Base-by-base conservation (phyloP, 2,329 filamentous ascomycete genomes). In the Dactylonectria macrodidyma region DNA sequence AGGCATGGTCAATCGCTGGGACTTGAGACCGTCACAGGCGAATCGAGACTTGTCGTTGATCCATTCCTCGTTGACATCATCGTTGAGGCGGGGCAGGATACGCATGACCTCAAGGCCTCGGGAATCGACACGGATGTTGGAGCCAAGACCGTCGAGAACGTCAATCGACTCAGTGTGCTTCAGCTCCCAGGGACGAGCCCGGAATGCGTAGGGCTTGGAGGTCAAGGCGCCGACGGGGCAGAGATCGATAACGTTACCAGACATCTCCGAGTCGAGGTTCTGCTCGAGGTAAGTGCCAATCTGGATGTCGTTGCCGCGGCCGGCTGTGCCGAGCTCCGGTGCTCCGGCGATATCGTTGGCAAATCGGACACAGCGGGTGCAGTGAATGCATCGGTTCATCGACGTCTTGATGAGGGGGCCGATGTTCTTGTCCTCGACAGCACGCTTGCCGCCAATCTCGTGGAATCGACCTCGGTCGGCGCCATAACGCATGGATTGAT, bases 371-470 rank as follows among this genome's bases (percentile, higher is more conserved):
- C 96, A 99, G 78, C 96, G 91, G 71, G 96, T 99, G 88, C 96
- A 99, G 87, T 99, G 96, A 78, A 99, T 99, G 84, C 96, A 99
- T 81, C 96, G 90, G 88, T 99, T 99, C 96, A 99, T 99, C 57
- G 96, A 99, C 3, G 96, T 99, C 90, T 99, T 99, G 85, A 99
- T 93, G 75, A 99, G 84, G 61, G 96, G 96, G 41, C 96, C 96
- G 78, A 99, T 98, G 83, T 99, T 98, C 89, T 99, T 99, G 84
- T 99, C 96, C 86, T 99, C 96, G 46, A 98, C 95, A 30, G 95
- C 96, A 86, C 96, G 93, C 89, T 99, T 99, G 84, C 96, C 96
- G 63, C 90, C 91, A 78, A 97, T 84, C 84, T 99, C 96, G 85
- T 99, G 96, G 86, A 99, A 99, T 77, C 96, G 93, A 70, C 96